A percentile compares a stretch with the other conserved stretches of the same genome.
Conservation (phyloP, 257 asterid genomes). For the Nicotiana attenuata region DNA sequence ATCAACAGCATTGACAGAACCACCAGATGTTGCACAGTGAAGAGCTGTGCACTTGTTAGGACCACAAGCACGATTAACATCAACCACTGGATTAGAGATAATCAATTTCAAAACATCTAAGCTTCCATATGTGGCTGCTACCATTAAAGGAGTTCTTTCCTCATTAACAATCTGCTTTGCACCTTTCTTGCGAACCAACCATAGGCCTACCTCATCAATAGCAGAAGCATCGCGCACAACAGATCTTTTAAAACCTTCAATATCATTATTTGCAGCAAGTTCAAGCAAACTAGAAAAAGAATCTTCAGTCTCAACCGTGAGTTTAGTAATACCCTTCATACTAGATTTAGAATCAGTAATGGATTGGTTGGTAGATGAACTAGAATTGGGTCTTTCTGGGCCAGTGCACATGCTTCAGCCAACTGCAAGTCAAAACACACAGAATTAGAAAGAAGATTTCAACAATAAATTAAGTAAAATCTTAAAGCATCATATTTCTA, state of each 20-base stretch:
- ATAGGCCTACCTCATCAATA: constrained; percentile 67
- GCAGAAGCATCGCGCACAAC: constrained; percentile 67
- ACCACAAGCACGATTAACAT: constrained; percentile 72
- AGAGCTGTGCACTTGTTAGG: constrained; percentile 80
- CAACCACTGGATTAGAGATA: constrained; percentile 77
- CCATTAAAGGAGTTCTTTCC: constrained; percentile 86
- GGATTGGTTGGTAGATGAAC: constrained; percentile 17
- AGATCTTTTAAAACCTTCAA: constrained; percentile 58
- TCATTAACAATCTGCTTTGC: constrained; percentile 60
- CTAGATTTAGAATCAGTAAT: constrained; percentile 18
- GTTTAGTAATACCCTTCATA: constrained; percentile 36
- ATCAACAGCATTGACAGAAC: constrained; percentile 48
- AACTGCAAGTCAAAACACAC: constrained; percentile 38
- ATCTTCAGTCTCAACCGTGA: constrained; percentile 60
- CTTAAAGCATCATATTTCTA: not conserved
- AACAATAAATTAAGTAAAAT: not conserved
- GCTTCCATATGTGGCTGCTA: constrained; percentile 84
- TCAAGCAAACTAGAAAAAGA: constrained; percentile 76
- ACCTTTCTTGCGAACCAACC: constrained; percentile 75
- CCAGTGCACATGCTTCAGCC: constrained; percentile 49
- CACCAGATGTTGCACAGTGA: constrained; percentile 88
- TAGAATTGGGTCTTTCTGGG: constrained; percentile 34
- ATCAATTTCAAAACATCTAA: constrained; percentile 72
- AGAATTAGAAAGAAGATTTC: not conserved
- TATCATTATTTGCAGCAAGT: constrained; percentile 75